Base-by-base conservation (phyloP, 352 stramenopile species). In the Globisporangium perplexum region DNA sequence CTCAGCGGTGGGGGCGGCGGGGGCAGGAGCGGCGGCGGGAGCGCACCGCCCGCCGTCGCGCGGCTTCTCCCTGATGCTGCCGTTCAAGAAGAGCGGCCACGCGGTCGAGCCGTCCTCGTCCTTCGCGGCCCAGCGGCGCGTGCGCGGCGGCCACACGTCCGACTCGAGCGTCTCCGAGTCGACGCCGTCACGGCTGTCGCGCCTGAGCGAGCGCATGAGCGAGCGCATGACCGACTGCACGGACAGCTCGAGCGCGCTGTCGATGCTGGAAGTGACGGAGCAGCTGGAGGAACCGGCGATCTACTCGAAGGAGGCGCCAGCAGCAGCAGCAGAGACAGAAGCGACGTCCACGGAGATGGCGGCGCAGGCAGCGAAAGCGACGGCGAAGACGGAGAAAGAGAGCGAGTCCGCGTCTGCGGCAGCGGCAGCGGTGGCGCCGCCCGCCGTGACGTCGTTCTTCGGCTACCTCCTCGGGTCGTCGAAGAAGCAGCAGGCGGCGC, bases 31-130 rank as follows among this genome's bases (percentile, higher is more conserved):
- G 18, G n/a, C 35, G 15, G 12, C 45, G 42, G 53, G 33, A 22
- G 22, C 53, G 17, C 38, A 30, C 41, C 44, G 56, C 20, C 64
- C 68, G 22, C 62, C 68, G 22, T 56, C 66, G 2, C 62, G 68
- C 4, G 63, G 71, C 6, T 80, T 83, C 50, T 75, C 60, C 10
- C 53, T 87, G 18, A 75, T 74, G 39, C 50, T 87, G 11, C 69
- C 71, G 15, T 87, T 87, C 28, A 74, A 71, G 43, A 83, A 85
- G 50, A 62, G 18, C 26, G 55, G 65, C 5, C 65, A 60, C 11
- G 45, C 61, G 4, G 58, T 59, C 23, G 54, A 42, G 30, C 30
- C 47, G 30, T 24, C 45, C 5, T 22, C 45, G 17, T 31, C 42
- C 20, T n/a, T 30, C 33, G 26, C 24, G 12, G 24, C 15, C 31